phyloP scores from a whole-genome alignment of 345 rosid species.

The Dovyalis caffra region DNA sequence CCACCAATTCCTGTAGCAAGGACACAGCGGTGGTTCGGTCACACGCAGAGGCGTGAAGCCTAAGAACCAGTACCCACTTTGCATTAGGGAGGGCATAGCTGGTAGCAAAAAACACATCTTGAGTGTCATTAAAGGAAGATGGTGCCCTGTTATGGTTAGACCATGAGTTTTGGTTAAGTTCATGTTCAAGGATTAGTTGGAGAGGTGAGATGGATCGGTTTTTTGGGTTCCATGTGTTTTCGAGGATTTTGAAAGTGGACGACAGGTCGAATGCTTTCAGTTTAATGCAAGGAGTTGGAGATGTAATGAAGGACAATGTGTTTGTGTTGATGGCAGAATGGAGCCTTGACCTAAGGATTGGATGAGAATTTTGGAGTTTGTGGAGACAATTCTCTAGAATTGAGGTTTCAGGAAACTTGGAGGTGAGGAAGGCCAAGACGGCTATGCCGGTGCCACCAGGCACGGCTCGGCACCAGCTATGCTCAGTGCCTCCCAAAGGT shows the following conservation, averaged over 20 bases:
- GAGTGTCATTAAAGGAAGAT: no score
- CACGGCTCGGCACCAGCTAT: constrained; percentile 18
- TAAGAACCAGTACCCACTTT: constrained; percentile 27
- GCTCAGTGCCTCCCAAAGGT: constrained; percentile 21
- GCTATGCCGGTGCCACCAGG: constrained; percentile 26
- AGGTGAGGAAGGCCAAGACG: constrained; percentile 25
- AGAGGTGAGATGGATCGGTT: constrained; percentile 16
- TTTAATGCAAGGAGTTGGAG: constrained; percentile 25
- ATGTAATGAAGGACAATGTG: constrained; percentile 27
- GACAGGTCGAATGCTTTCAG: constrained; percentile 20
- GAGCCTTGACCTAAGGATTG: constrained; percentile 33
- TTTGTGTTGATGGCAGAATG: constrained; percentile 13
- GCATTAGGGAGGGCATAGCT: constrained; percentile 18
- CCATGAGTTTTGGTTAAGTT: constrained; percentile 43
- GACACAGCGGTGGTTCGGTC: constrained; percentile 38
- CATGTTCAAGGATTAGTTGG: constrained; percentile 46
- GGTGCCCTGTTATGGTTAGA: background rate
- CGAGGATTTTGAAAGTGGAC: constrained; percentile 27
- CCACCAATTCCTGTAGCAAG: constrained; percentile 33
- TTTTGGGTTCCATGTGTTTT: background rate
- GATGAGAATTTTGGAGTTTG: constrained; percentile 33
- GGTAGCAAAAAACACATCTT: constrained; percentile 27
- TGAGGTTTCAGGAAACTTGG: constrained; percentile 9
- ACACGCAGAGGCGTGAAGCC: constrained; percentile 35
- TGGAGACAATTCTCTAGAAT: constrained; percentile 19